A percentile compares a stretch with the other conserved stretches of the same genome.
Evolutionary conservation across 1,284 basidiomycete genomes (phyloP).

Genomic region (Boletellus deceptivus): DNA sequence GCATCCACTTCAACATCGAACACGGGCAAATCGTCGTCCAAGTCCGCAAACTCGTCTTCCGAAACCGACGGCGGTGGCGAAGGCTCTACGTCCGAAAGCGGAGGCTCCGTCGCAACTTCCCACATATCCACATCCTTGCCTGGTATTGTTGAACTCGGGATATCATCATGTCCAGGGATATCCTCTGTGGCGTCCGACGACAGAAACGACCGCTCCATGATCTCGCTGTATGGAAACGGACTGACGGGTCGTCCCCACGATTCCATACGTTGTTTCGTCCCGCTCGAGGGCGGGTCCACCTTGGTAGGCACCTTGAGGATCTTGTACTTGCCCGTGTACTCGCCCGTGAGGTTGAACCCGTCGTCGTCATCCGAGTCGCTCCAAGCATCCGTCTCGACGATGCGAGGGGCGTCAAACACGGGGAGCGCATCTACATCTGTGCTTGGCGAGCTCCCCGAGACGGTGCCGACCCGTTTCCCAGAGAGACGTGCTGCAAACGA

Average conservation of each 20-base stretch:
- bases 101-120: constrained; percentile 28
- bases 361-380: constrained; percentile 37
- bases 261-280: constrained; percentile 47
- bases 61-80: constrained; percentile 11
- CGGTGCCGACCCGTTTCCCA: not conserved
- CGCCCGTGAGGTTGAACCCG: constrained; percentile 42
- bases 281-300: constrained; percentile 59
- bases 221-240: constrained; percentile 49
- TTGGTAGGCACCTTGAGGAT: constrained; percentile 57
- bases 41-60: constrained; percentile 23
- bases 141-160: not conserved
- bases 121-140: constrained; percentile 12
- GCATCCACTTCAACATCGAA: constrained; percentile 17
- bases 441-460: constrained; percentile 4
- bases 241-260: constrained; percentile 69
- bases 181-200: constrained; percentile 14
- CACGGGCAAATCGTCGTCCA: constrained; percentile 14
- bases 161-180: not conserved
- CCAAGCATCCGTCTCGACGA: constrained; percentile 26
- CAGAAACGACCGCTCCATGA: constrained; percentile 30
- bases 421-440: constrained; percentile 22
- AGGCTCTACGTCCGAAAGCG: constrained; percentile 20
- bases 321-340: constrained; percentile 64
- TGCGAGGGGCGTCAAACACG: constrained; percentile 30
- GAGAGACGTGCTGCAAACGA: constrained; percentile 25